Base-by-base conservation (phyloP, 768 basidiomycete species). In the Leccinum longicurvipes region DNA sequence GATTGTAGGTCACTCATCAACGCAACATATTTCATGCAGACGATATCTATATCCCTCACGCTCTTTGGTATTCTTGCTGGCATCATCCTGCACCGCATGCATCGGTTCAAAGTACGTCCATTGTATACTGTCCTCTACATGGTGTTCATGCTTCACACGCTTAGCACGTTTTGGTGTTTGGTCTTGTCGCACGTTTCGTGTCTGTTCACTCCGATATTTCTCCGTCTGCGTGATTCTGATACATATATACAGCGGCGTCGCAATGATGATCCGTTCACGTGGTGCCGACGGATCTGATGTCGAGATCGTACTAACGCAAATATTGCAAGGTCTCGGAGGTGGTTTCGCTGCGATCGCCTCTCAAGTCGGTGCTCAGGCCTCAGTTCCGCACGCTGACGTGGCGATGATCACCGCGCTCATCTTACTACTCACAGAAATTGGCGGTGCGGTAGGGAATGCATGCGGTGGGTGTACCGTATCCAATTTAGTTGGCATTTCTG, bases 251-350 rank as follows among this genome's bases (percentile, higher is more conserved):
- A 80, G 78, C 23, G 89, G 86, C 10, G 82, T 83, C 17, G 80
- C 79, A 9, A 70, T 87, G 24, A 89, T 89, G 87, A 80, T 90
- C 58, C 80, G 81, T 62, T 84, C 87, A 5, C 80, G 84, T 17
- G 86, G 86, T 14, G 81, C 85, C 3, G 73, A 81, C 32, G 81
- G 76, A 0, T 80, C 76, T 29, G 75, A 78, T 31, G 76, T 75
- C 2, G 81, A 82, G 58, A 75, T 89, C 27, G 83, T 89, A 4
- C 76, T 80, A 71, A 82, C 80, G 21, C 89, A 91, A 61, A 69
- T 89, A 49, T 74, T 91, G 15, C 88, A 89, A 71, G 89, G 88
- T 47, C 72, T 85, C 9, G 89, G 89, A 17, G 89, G 89, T 14
- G 89, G 87, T 15, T 77, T 90, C 54, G 85, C 86, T 3, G 79